Evolutionary conservation across 2,329 filamentous ascomycete genomes (phyloP).

Genomic region (Calonectria fujianensis): DNA sequence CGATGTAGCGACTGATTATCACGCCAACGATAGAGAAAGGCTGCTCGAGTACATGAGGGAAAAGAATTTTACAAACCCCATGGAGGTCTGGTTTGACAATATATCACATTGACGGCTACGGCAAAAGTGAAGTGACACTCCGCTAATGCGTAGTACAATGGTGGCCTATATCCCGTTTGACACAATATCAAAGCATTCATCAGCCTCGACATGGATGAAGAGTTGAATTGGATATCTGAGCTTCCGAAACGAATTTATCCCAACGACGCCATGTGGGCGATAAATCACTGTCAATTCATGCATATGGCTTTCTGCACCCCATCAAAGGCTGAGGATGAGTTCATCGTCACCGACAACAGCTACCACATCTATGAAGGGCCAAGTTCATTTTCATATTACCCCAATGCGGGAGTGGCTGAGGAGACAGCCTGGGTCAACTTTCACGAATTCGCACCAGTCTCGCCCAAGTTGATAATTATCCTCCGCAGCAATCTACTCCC

Average conservation of each 20-base stretch:
- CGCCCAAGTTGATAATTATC: constrained; percentile 55
- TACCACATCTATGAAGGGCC: constrained; percentile 56
- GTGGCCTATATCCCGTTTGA: no score
- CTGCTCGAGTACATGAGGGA: constrained; percentile 53
- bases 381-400: constrained; percentile 36
- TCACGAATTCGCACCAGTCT: constrained; percentile 57
- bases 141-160: no score
- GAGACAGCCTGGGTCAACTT: constrained; percentile 37
- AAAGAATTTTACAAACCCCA: constrained; percentile 47
- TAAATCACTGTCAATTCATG: constrained; percentile 46
- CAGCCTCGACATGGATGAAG: constrained; percentile 54
- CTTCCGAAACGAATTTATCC: constrained; percentile 50
- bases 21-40: constrained; percentile 47
- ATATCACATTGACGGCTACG: no score
- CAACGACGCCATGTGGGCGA: constrained; percentile 52
- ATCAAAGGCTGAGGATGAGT: constrained; percentile 45
- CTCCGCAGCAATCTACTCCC: constrained; percentile 49
- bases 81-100: constrained; percentile 57
- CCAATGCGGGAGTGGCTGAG: constrained; percentile 39
- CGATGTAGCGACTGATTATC: constrained; percentile 58
- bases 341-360: constrained; percentile 50
- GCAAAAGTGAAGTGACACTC: no score
- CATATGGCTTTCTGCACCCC: constrained; percentile 58
- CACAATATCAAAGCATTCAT: constrained; percentile 54
- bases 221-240: constrained; percentile 45